phyloP scores from a whole-genome alignment of 805 yeast genomes.

The Pichia californica region DNA sequence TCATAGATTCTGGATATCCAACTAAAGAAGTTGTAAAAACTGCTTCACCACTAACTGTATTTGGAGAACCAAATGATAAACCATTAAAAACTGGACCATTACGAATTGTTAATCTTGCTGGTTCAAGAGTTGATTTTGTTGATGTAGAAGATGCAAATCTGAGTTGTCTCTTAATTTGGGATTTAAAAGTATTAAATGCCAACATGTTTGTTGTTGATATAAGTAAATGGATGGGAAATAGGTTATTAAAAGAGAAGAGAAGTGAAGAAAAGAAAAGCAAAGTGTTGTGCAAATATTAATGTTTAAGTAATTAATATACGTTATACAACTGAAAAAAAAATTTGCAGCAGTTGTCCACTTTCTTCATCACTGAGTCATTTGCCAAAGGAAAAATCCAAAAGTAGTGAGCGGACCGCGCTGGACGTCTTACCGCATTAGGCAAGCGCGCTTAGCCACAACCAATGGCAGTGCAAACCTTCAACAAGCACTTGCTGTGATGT shows the following conservation, averaged over 20 bases:
- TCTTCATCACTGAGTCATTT: neutral
- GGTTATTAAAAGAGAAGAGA: neutral
- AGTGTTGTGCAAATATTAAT: too few species aligned
- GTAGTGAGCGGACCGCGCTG: constrained; percentile 11
- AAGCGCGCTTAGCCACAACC: constrained; percentile 7
- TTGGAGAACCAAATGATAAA: constrained; percentile 91
- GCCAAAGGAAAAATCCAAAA: neutral
- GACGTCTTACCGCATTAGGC: constrained; percentile 10
- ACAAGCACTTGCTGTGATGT: neutral
- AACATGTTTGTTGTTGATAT: constrained; percentile 4
- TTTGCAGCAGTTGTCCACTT: too few species aligned
- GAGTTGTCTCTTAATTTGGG: neutral
- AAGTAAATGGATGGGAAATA: neutral
- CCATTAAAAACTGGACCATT: constrained; percentile 94
- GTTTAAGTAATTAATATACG: too few species aligned
- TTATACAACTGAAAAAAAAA: neutral
- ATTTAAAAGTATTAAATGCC: constrained; percentile 9
- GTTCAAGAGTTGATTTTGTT: constrained; percentile 41
- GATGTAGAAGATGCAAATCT: constrained; percentile 21
- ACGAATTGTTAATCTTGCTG: constrained; percentile 86
- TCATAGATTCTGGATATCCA: constrained; percentile 98
- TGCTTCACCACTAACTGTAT: constrained; percentile 91
- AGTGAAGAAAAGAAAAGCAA: neutral
- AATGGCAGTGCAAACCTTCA: too few species aligned
- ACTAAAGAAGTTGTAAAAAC: constrained; percentile 97